Evolutionary conservation across 2,329 filamentous ascomycete genomes (phyloP), one percentile per base, ranked within the genome.

Genomic region (Clonostachys sp.): DNA sequence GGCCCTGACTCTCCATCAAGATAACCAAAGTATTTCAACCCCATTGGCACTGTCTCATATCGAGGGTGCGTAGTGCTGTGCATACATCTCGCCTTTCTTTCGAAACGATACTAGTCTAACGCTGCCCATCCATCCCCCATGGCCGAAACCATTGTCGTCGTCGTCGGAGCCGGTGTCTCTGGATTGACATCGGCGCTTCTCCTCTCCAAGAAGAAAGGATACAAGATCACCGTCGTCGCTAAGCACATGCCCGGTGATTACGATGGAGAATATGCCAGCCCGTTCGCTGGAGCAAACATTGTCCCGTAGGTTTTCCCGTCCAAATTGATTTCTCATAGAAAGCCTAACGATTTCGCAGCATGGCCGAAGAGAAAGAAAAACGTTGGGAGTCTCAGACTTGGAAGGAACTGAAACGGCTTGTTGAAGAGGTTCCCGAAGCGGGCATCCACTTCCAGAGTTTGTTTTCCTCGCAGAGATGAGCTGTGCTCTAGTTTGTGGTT

Each of bases 191-290:
- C 72, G 41, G 76, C 76, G 4, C 60, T 77, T 39, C 59, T 75
- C 41, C 65, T 80, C 34, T 67, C 75, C 7, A 73, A 65, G 54
- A 65, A 66, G 54, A 64, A 67, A 45, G 61, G 57, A 35, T 73
- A 76, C 51, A 61, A 54, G 16, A 63, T 95, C 53, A 91, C 87
- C 1, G 73, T 95, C 35, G 73, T 90, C 34, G 86, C 89, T 6
- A 95, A 92, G 61, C 87, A 95, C 62, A 94, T 96, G 86, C 91
- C 91, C 0, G 91, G 91, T 34, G 91, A 96, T 70, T 94, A 92
- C 65, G 87, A 92, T 55, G 86, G 91, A 55, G 87, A 95, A 72
- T 96, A 96, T 64, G 85, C 89, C 1, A 95, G 89, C 7, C 90
- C 89, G 1, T 95, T 89, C 87, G 90, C 90, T 5, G 90, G 90